A percentile compares a stretch with the other conserved stretches of the same genome.
These are phyloP conservation scores for Tulasnella sp. DNA, from an alignment of 768 basidiomycete genomes.

Conservation along the genomic window DNA sequence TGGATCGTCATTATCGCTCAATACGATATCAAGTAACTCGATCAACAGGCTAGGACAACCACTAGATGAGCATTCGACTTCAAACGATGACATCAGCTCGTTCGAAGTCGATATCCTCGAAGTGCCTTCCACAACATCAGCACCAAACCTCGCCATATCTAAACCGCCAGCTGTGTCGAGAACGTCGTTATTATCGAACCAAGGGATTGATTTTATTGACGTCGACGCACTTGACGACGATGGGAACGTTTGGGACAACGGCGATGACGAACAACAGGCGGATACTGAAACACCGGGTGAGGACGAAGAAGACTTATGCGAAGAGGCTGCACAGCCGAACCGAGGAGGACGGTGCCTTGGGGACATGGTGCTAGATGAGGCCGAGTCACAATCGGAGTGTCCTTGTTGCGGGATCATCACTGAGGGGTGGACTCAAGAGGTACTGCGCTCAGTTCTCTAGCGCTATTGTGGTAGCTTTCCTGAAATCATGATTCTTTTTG, in stretches of 20 bases:
- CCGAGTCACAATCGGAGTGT: conserved; percentile 17
- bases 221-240: conserved; percentile 64
- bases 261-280: conserved; percentile 24
- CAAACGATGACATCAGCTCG: too few species aligned
- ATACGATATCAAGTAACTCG: too few species aligned
- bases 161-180: not conserved
- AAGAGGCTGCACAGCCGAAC: conserved; percentile 24
- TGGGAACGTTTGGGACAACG: conserved; percentile 43
- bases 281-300: conserved; percentile 21
- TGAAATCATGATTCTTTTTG: not conserved
- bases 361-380: conserved; percentile 1
- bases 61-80: too few species aligned
- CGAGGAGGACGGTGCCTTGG: conserved; percentile 21
- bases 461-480: too few species aligned
- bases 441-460: too few species aligned
- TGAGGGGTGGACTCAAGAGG: conserved; percentile 23
- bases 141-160: not conserved
- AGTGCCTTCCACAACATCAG: too few species aligned
- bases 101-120: too few species aligned
- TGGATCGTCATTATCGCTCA: not conserved
- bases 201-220: conserved; percentile 17
- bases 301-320: conserved; percentile 24
- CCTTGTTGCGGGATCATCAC: conserved; percentile 27
- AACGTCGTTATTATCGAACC: not conserved
- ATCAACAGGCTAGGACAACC: too few species aligned